Base-by-base conservation (phyloP, 768 basidiomycete genomes). In the Trametes punicea region DNA sequence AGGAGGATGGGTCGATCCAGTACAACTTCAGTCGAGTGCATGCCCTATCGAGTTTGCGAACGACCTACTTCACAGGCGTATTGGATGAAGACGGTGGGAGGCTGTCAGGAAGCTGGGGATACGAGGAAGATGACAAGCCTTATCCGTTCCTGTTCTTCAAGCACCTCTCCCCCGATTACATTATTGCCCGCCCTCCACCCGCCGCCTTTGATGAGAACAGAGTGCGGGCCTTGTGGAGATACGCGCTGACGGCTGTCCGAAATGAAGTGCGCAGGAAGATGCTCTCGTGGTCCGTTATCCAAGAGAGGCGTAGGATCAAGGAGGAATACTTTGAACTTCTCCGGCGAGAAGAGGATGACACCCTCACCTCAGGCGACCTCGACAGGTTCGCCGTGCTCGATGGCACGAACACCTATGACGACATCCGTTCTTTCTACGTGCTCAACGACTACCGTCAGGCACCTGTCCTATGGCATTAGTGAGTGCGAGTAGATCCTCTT, bases 221-320 rank as follows among this genome's bases (percentile, higher is more conserved):
- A 42, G 31, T 67, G 18, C 57, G 63, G 2, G 65, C 71, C 0
- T 54, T 70, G 7, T 75, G 73, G 73, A 61, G 50, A 5, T 74
- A 68, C 45, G 74, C 74, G 1, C 52, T 66, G 13, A 49, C 57
- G 0, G 66, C 69, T 11, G 61, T 65, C 13, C 38, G 51, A 34
- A 53, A 67, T 46, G 42, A 63, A 9, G 60, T 66, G 9, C 65
- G 67, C 11, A 59, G 59, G 33, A 56, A 61, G 29, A 30, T 51
- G 7, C 72, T 68, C 65, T 67, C 70, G 2, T 72, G 70, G 70
- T 49, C 61, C 3, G 69, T 63, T 55, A 68, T 73, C 64, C 60
- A 64, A 47, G 57, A 67, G 46, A 62, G 73, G 8, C 61, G 67
- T 2, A 63, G 65, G n/a, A 58, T 59, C 13, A 61, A 70, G n/a